Base-by-base conservation (phyloP, 306 rosid genomes). In the Pyrus communis region DNA sequence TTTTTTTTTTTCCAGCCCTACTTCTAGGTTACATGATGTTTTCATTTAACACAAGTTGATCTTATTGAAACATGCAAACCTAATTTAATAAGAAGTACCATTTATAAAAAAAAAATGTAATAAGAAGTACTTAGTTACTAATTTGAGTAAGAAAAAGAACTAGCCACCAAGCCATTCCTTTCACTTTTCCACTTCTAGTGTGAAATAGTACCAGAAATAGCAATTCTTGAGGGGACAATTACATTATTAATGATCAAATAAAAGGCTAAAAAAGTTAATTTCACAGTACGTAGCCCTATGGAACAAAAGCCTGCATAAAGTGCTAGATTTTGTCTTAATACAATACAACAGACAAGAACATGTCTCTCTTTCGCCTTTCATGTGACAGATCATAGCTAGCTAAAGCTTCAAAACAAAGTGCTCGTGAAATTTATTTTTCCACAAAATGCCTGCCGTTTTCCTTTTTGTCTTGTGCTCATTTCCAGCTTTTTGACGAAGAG, bases 401-500 rank as follows among this genome's bases (percentile, higher is more conserved):
- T 30, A 64, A 3, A 31, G 30, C 61, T 70, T 61, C 78, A 51
- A 75, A 51, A 81, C 85, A 81, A 18, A 64, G 38, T 58, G 82
- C 46, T 80, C 70, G 71, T 46, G 70, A 74, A 61, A 64, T 11
- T 73, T 75, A 43, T 52, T 70, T 80, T 70, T 70, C 69, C 77
- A 69, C 43, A 84, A 31, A 74, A 70, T 74, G 75, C 90, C 90
- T 77, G 83, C 83, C 85, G 77, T 71, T 82, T 74, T 55, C 25
- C 27, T 49, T 73, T 45, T 78, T 77, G 82, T 82, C 86, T 55
- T 33, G 31, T 75, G 76, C 76, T 69, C 14, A 38, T 63, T 78
- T 83, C 74, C 84, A 75, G 88, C 81, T 52, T 72, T 75, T 70
- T 74, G 83, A 70, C 81, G 30, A 66, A 76, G 86, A 54, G 82